Base-by-base conservation (phyloP, 2,329 filamentous ascomycete genomes). In the Xylaria multiplex region DNA sequence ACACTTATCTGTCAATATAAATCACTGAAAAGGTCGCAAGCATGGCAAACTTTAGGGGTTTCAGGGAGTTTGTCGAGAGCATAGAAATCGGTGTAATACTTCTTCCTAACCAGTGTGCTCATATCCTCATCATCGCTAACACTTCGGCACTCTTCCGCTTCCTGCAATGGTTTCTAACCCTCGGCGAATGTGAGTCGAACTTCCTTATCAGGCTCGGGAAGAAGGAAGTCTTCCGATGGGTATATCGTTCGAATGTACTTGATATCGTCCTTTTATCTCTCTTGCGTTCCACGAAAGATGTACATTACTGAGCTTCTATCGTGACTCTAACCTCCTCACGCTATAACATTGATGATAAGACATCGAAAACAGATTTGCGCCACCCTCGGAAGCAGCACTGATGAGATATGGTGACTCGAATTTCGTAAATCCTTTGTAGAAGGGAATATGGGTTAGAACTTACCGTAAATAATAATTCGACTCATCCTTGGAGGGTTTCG, bases 31-130 rank as follows among this genome's bases (percentile, higher is more conserved):
- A 93, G 92, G 77, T 93, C 91, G 67, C 82, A 85, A 2, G 81
- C 81, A 67, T 84, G 84, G 30, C 59, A 54, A 27, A 67, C 58
- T 19, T 42, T 82, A 22, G 96, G 92, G 43, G 85, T 84, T 79
- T 96, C 89, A 50, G 96, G 96, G 85, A 97, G 99, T 81, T 98
- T 96, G 84, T 98, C 95, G 69, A 99, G 87, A 24, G 96, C 90
- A 82, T 97, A 98, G 83, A 98, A 98, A 82, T 99, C 96, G 66
- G 93, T 96, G 77, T 91, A 88, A 85, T 91, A 97, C 82, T 97
- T 97, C 74, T 92, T 86, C 64, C 92, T 90, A 71, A 98, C 88
- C 54, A 98, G 85, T 30, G 92, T 96, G 76, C 82, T 87, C 83
- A 95, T 89, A 75, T 96, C 92, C 76, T 95, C 92, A 68, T 91